Conservation (phyloP, 1,139 yeast genomes). For the Waltiozyma sp. region DNA sequence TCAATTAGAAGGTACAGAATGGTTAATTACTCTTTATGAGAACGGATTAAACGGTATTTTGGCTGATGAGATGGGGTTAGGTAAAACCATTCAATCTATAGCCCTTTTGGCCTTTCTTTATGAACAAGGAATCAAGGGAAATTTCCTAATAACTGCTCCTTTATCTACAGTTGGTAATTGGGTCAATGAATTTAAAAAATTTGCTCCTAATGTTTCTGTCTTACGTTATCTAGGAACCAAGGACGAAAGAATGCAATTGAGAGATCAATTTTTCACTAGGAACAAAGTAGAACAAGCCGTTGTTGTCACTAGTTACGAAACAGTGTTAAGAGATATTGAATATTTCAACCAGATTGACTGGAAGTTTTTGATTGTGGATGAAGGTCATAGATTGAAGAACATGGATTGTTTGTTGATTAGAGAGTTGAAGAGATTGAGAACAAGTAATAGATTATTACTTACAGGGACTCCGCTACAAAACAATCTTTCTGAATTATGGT, state of each 20-base stretch:
- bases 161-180: constrained; percentile 81
- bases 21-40: constrained; percentile 81
- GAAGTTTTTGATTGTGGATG: constrained; percentile 89
- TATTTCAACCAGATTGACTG: constrained; percentile 45
- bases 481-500: constrained; percentile 83
- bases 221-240: constrained; percentile 60
- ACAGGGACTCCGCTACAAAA: constrained; percentile 95
- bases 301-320: constrained; percentile 75
- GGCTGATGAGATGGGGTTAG: constrained; percentile 97
- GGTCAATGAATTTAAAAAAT: constrained; percentile 57
- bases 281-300: constrained; percentile 23
- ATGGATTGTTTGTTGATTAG: constrained; percentile 64
- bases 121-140: constrained; percentile 74
- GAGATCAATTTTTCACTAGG: constrained; percentile 24
- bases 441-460: constrained; percentile 59
- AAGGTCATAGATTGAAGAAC: constrained; percentile 86
- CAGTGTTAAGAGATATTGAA: constrained; percentile 54
- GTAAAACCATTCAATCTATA: constrained; percentile 84
- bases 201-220: constrained; percentile 63
- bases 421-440: constrained; percentile 54
- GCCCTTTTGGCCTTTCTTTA: constrained; percentile 65
- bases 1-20: constrained; percentile 82
- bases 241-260: constrained; percentile 35
- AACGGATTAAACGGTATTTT: constrained; percentile 91
- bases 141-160: constrained; percentile 81